Base-by-base conservation (phyloP, 495 filamentous ascomycete genomes). In the Penicillium steckii region DNA sequence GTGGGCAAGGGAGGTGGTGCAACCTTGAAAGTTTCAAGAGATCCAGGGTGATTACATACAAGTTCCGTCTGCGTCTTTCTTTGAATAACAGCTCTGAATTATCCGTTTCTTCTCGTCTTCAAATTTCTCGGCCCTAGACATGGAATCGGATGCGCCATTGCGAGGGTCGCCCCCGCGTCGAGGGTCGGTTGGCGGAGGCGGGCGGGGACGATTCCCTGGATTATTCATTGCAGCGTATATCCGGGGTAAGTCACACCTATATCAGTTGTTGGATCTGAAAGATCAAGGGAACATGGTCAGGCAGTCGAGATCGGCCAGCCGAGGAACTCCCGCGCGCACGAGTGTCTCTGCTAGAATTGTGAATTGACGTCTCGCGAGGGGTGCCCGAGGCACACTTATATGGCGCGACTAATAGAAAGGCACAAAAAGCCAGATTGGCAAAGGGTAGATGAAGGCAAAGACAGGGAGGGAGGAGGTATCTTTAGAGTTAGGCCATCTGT, bases 21-120 rank as follows among this genome's bases (percentile, higher is more conserved):
- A 40, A 42, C 24, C 24, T 13, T n/a, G 17, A 18, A 29, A 13
- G 40, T 4, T 26, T n/a, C 8, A 40, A 37, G 24, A 46, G 41
- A 45, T 37, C 49, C 29, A 22, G 3, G 19, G 9, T 1, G 51
- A 41, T 55, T 46, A 74, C 86, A 62, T 84, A 92, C 89, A 77
- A 37, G 85, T 81, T 42, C 90, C 90, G 68, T 92, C 89, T 27
- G 78, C 78, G 62, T 97, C 94, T 61, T 84, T 85, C 76, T 91
- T 97, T 48, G 78, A 78, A 70, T 96, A 98, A 71, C 89, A 96
- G 62, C 88, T 96, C 52, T 90, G 84, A 27, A 93, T 88, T 47
- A 98, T 96, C 56, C 94, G 80, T 68, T 77, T 81, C 80, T 96
- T 96, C 75, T 97, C 94, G 59, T 97, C 91, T 69, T 98, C 92